A percentile compares a stretch with the other conserved stretches of the same genome.
phyloP scores from a whole-genome alignment of 1,284 basidiomycete species.

The Chalciporus piperatoides region DNA sequence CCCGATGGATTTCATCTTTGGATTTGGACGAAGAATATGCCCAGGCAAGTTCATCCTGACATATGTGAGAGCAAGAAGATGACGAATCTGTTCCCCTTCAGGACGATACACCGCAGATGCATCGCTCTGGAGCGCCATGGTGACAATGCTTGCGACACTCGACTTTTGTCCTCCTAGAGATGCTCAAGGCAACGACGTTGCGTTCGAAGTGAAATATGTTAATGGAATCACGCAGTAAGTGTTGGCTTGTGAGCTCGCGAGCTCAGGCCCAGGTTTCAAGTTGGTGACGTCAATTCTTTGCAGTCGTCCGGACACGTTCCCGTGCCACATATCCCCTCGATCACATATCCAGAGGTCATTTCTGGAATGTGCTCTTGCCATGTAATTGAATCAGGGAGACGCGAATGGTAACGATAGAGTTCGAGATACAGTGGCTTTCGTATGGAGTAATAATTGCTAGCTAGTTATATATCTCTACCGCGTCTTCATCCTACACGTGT shows the following conservation, averaged over 20 bases:
- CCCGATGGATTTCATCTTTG: conserved; percentile 4
- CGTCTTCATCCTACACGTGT: no score
- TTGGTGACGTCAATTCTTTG: not conserved
- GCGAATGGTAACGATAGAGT: not conserved
- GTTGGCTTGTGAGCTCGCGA: not conserved
- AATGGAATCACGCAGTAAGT: conserved; percentile 2
- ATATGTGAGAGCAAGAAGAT: no score
- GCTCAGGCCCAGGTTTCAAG: no score
- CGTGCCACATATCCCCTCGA: conserved; percentile 1
- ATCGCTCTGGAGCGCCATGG: conserved; percentile 9
- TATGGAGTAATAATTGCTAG: no score
- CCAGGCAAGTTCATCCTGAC: not conserved
- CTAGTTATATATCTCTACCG: no score
- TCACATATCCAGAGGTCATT: not conserved
- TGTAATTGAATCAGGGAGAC: not conserved
- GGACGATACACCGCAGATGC: conserved; percentile 9
- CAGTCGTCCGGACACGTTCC: conserved; percentile 4
- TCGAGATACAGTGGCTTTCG: no score
- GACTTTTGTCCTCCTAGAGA: conserved; percentile 6
- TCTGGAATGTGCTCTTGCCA: not conserved
- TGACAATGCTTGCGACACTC: conserved; percentile 12
- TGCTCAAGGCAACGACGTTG: conserved; percentile 1
- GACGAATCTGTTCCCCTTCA: not conserved
- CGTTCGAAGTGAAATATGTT: not conserved
- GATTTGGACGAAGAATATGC: conserved; percentile 12